These are phyloP conservation scores for Berkeleyomyces rouxiae DNA, from an alignment of 2,329 filamentous ascomycete genomes.

Conservation along the genomic window DNA sequence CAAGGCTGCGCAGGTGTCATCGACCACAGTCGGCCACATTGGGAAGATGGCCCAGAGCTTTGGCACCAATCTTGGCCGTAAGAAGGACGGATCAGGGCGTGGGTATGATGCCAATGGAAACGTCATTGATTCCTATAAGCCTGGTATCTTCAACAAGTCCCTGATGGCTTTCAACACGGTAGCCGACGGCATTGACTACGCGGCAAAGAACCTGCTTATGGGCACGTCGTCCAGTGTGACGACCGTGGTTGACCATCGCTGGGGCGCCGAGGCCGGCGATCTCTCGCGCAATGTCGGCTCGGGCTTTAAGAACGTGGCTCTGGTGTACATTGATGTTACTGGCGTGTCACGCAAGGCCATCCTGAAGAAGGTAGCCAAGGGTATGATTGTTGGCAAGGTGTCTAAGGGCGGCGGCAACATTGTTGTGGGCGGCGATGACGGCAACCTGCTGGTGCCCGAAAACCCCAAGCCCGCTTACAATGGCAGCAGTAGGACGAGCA, in stretches of 20 bases:
- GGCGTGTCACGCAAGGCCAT: constrained; percentile 81
- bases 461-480: constrained; percentile 17
- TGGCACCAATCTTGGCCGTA: constrained; percentile 52
- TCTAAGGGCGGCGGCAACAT: constrained; percentile 56
- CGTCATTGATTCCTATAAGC: constrained; percentile 53
- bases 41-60: constrained; percentile 76
- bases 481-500: constrained; percentile 18
- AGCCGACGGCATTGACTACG: constrained; percentile 82
- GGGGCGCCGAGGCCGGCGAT: constrained; percentile 68
- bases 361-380: constrained; percentile 88
- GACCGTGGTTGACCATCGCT: constrained; percentile 75
- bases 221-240: constrained; percentile 64
- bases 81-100: constrained; percentile 35
- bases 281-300: constrained; percentile 61
- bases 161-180: constrained; percentile 94
- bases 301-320: constrained; percentile 85
- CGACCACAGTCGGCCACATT: constrained; percentile 76
- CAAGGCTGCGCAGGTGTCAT: constrained; percentile 60
- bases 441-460: constrained; percentile 16
- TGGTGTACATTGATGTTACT: constrained; percentile 93
- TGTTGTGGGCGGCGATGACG: constrained; percentile 46
- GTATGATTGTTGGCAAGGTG: constrained; percentile 79
- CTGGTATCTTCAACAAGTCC: constrained; percentile 84
- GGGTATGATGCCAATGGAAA: constrained; percentile 57
- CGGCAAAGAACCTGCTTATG: constrained; percentile 59